Evolutionary conservation across 2,329 filamentous ascomycete species (phyloP).

Genomic region (Fusarium armeniacum): DNA sequence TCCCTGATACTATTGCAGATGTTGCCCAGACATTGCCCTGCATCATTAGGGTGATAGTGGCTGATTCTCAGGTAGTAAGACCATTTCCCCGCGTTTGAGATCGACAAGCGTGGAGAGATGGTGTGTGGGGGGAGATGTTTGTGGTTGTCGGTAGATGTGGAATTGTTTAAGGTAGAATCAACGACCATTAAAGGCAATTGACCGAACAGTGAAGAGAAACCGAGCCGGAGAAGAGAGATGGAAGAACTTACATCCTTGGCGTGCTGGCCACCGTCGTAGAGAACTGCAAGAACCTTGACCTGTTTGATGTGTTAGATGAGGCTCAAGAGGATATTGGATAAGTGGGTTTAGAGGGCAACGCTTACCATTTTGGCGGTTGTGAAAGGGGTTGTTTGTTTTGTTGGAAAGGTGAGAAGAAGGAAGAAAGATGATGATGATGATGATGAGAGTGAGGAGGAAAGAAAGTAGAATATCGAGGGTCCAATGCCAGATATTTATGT

Average conservation of each 20-base stretch:
- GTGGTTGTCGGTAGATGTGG: slow-evolving; percentile 25
- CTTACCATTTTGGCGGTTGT: slow-evolving; percentile 52
- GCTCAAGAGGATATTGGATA: slow-evolving; percentile 20
- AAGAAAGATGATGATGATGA: slow-evolving; percentile 38
- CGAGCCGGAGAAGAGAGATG: slow-evolving; percentile 4
- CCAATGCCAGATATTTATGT: slow-evolving; percentile 49
- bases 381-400: slow-evolving; percentile 30
- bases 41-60: slow-evolving; percentile 44
- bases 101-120: slow-evolving; percentile 41
- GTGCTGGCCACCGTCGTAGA: slow-evolving; percentile 93
- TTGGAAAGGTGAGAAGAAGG: slow-evolving; percentile 39
- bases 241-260: slow-evolving; percentile 78
- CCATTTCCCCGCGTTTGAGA: slow-evolving; percentile 51
- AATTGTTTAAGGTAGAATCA: slow-evolving; percentile 21
- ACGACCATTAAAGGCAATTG: slow-evolving; percentile 24
- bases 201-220: slow-evolving; percentile 11
- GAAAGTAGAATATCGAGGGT: slow-evolving; percentile 30
- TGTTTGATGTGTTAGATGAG: slow-evolving; percentile 58
- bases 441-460: slow-evolving; percentile 42
- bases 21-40: slow-evolving; percentile 41
- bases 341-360: slow-evolving; percentile 9
- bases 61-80: slow-evolving; percentile 42
- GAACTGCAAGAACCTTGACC: slow-evolving; percentile 95
- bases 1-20: slow-evolving; percentile 18
- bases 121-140: slow-evolving; percentile 37